Percentiles rank a stretch among this genome's conserved stretches.
Evolutionary conservation across 768 basidiomycete genomes (phyloP).

Genomic region (Phlebiopsis gigantea): DNA sequence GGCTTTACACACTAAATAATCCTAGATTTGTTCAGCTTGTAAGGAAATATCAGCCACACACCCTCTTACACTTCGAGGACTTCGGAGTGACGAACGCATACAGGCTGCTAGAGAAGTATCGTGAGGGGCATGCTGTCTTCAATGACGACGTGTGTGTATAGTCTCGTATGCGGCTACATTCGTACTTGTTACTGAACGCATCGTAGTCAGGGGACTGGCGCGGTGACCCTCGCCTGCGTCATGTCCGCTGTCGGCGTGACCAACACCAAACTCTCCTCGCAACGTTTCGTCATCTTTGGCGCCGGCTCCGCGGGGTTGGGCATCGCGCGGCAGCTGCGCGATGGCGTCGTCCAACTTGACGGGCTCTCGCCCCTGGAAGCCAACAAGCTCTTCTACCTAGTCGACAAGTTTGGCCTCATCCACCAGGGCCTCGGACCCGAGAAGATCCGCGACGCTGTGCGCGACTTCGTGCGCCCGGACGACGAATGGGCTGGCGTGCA

Average conservation of each 20-base stretch:
- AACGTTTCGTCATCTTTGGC: slow-evolving; percentile 75
- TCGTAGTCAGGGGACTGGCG: slow-evolving; percentile 66
- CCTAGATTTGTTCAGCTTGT: slow-evolving; percentile 71
- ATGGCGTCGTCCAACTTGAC: slow-evolving; percentile 62
- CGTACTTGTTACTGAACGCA: not conserved
- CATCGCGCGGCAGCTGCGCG: slow-evolving; percentile 69
- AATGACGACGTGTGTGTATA: slow-evolving; percentile 78
- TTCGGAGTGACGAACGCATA: slow-evolving; percentile 79
- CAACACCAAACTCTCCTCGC: slow-evolving; percentile 58
- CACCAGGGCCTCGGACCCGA: slow-evolving; percentile 40
- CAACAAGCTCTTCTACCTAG: slow-evolving; percentile 60
- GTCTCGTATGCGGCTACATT: not conserved
- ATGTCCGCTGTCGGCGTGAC: slow-evolving; percentile 68
- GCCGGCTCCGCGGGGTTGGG: slow-evolving; percentile 82
- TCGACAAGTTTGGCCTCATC: slow-evolving; percentile 66
- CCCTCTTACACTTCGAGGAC: slow-evolving; percentile 80
- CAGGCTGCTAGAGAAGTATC: slow-evolving; percentile 56
- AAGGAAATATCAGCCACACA: slow-evolving; percentile 60
- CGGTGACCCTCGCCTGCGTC: slow-evolving; percentile 65
- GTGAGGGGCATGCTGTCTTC: slow-evolving; percentile 61
- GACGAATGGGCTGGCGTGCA: slow-evolving; percentile 46
- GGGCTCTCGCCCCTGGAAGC: slow-evolving; percentile 49
- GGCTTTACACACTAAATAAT: not conserved
- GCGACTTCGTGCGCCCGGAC: slow-evolving; percentile 52
- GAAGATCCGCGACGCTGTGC: slow-evolving; percentile 41